A percentile compares a stretch with the other conserved stretches of the same genome.
Evolutionary conservation across 306 rosid species (phyloP).

Genomic region (Mimosa pudica): DNA sequence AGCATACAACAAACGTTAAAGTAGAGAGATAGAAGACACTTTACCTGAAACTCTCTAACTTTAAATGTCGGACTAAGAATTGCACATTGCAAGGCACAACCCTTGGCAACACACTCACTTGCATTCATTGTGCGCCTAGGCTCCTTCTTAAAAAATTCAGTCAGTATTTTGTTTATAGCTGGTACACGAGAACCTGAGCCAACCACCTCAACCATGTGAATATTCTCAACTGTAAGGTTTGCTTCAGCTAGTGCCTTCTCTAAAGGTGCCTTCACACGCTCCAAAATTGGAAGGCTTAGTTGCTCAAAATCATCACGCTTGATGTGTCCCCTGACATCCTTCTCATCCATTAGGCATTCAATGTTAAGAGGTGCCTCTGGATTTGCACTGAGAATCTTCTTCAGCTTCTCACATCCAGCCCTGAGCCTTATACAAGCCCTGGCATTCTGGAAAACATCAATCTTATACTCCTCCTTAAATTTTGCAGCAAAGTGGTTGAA

Average conservation of each 20-base stretch:
- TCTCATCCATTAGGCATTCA: constrained; percentile 96
- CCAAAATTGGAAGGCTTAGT: constrained; percentile 75
- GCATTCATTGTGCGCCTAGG: constrained; percentile 98
- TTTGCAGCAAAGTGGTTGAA: constrained; percentile 78
- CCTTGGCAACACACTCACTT: constrained; percentile 94
- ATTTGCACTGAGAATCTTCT: constrained; percentile 95
- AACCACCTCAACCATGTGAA: constrained; percentile 87
- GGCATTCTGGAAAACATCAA: constrained; percentile 81
- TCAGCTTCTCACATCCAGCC: constrained; percentile 89
- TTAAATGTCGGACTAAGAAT: constrained; percentile 94
- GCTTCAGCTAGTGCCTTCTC: constrained; percentile 90
- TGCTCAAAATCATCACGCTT: constrained; percentile 93
- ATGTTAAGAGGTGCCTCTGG: constrained; percentile 89
- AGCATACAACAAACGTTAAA: neutral
- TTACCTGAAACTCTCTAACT: constrained; percentile 93
- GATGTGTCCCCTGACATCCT: constrained; percentile 77
- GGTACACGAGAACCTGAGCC: constrained; percentile 99
- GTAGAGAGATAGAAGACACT: neutral
- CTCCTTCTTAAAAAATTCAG: constrained; percentile 84
- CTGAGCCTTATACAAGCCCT: constrained; percentile 85
- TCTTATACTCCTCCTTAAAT: constrained; percentile 83
- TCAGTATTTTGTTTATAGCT: constrained; percentile 77
- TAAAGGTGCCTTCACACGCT: constrained; percentile 83
- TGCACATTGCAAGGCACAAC: constrained; percentile 93
- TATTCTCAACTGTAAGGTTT: constrained; percentile 65